These are phyloP conservation scores for Austroboletus niveus DNA, from an alignment of 1,284 basidiomycete genomes.

Conservation along the genomic window DNA sequence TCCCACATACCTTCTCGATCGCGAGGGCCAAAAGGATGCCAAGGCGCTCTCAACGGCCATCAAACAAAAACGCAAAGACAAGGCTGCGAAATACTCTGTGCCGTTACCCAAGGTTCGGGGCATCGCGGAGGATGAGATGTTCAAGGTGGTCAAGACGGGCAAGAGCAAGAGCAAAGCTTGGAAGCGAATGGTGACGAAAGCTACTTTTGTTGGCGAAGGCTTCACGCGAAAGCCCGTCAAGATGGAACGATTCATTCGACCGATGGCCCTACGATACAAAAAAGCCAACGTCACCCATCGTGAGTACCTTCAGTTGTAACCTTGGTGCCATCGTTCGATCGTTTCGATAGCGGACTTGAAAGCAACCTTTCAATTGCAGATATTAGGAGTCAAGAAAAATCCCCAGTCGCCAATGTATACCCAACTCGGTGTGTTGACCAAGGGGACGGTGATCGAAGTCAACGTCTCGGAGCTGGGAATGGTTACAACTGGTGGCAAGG, in stretches of 20 bases:
- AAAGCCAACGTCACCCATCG: slow-evolving; percentile 99
- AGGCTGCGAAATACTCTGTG: slow-evolving; percentile 97
- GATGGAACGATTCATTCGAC: slow-evolving; percentile 97
- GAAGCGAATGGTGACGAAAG: slow-evolving; percentile 99
- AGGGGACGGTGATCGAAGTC: slow-evolving; percentile 98
- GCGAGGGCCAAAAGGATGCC: slow-evolving; percentile 96
- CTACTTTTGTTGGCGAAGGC: slow-evolving; percentile 97
- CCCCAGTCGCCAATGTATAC: slow-evolving; percentile 98
- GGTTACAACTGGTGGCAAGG: slow-evolving; percentile 98
- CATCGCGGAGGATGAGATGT: slow-evolving; percentile 99
- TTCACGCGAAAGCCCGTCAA: slow-evolving; percentile 99
- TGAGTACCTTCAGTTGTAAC: slow-evolving; percentile 43
- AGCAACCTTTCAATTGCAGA: slow-evolving; percentile 98
- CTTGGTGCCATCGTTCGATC: slow-evolving; percentile 6
- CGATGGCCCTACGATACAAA: slow-evolving; percentile 96
- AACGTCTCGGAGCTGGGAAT: slow-evolving; percentile 97
- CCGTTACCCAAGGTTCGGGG: slow-evolving; percentile 96
- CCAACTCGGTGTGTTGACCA: slow-evolving; percentile 94
- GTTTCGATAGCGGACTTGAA: slow-evolving; percentile 79
- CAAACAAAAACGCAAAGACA: slow-evolving; percentile 99
- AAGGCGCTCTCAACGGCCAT: slow-evolving; percentile 97
- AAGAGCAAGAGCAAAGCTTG: slow-evolving; percentile 97
- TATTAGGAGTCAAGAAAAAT: slow-evolving; percentile 99
- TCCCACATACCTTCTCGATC: slow-evolving; percentile 93
- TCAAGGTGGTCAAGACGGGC: slow-evolving; percentile 98